Evolutionary conservation across 2,329 filamentous ascomycete genomes (phyloP).

Genomic region (Trichoderma sp.): DNA sequence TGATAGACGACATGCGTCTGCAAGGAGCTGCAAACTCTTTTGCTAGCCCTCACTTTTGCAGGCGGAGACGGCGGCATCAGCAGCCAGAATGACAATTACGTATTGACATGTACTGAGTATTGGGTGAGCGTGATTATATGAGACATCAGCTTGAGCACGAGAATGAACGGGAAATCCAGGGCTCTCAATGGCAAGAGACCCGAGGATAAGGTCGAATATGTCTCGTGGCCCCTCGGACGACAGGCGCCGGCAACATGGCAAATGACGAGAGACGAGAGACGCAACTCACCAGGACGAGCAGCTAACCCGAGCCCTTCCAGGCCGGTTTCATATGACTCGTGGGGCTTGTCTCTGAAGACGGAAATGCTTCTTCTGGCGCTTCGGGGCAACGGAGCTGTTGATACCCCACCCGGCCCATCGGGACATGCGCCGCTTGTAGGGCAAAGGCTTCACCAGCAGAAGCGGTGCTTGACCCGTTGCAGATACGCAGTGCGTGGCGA

Average conservation of each 20-base stretch:
- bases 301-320: background rate
- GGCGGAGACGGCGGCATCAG: background rate
- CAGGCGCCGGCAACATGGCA: constrained; percentile 19
- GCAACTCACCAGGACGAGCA: background rate
- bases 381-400: constrained; percentile 20
- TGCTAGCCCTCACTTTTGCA: background rate
- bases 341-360: background rate
- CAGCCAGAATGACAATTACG: background rate
- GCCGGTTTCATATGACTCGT: constrained; percentile 9
- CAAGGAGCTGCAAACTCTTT: background rate
- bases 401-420: constrained; percentile 19
- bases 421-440: constrained; percentile 12
- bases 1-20: background rate
- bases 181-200: background rate
- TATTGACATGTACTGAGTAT: background rate
- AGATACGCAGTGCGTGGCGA: background rate
- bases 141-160: background rate
- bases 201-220: background rate
- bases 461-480: background rate
- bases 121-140: background rate
- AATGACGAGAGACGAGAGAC: background rate
- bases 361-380: background rate
- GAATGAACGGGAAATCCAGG: background rate
- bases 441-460: background rate
- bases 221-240: constrained; percentile 13